phyloP scores from a whole-genome alignment of 306 rosid genomes.

The Malus sieversii region DNA sequence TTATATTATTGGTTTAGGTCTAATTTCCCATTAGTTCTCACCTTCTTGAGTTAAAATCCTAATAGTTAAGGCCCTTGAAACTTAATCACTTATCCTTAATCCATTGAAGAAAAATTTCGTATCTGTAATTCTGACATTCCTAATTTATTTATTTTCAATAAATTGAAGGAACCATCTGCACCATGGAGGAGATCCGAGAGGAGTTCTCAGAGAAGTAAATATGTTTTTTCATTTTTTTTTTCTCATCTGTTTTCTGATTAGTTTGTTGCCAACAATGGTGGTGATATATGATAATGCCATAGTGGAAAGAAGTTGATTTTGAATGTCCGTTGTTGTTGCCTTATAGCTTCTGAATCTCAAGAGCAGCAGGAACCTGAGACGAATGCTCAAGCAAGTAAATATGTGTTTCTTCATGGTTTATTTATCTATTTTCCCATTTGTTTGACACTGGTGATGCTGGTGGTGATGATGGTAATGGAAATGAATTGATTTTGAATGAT shows the following conservation, averaged over 20 bases:
- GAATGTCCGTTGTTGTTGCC: background rate
- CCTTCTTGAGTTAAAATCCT: background rate
- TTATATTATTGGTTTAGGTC: background rate
- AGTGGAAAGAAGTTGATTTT: background rate
- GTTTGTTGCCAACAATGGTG: background rate
- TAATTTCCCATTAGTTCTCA: background rate
- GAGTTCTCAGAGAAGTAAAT: conserved; percentile 23
- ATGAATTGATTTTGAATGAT: background rate
- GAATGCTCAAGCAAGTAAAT: no score
- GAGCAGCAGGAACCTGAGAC: no score
- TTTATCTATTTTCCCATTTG: no score
- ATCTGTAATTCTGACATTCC: background rate
- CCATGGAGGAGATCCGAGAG: background rate
- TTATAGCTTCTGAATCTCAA: background rate
- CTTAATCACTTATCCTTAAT: background rate
- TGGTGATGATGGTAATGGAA: background rate
- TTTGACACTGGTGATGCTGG: background rate
- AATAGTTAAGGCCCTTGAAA: background rate
- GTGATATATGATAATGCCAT: background rate
- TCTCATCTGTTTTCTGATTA: background rate
- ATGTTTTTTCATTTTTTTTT: background rate
- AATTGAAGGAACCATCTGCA: conserved; percentile 20
- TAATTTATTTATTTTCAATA: conserved; percentile 1
- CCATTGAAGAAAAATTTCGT: background rate
- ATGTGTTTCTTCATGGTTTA: no score